Evolutionary conservation across 129 eudicot genomes (phyloP), one percentile per base, ranked within the genome.

Genomic region (Arctium lappa): DNA sequence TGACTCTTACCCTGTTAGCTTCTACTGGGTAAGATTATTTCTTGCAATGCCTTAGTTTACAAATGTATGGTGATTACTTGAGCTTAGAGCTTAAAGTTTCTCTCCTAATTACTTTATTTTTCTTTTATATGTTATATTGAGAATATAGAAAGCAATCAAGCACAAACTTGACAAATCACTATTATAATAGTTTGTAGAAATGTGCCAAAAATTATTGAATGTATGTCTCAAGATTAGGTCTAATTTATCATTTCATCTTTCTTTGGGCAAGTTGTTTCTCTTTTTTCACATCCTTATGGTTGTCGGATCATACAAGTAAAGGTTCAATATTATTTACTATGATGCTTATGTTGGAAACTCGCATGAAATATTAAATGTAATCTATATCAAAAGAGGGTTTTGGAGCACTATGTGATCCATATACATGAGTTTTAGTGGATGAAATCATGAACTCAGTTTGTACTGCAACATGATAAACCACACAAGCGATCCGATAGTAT

Each of bases 341-440:
- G 72, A 29, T 46, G 30, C 74, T 66, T 65, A 85, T 40, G 76
- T 33, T 34, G 32, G n/a, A n/a, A 29, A 6, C 44, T 2, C 8
- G 33, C 8, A 31, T 53, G 33, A 33, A 33, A 76, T 29, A 8
- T 22, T 30, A 39, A 82, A 37, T 5, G 11, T 50, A 73, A 73
- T 13, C 40, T 5, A 79, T 77, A 65, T 70, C 39, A 46, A 60
- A 81, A 95, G 98, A 91, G 99, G 86, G 92, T 95, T 73, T 91
- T 95, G 75, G 98, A 95, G 90, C 95, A 91, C 78, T 91, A 93
- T 76, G 86, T 85, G 97, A 93, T 84, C 94, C 92, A 44, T 81
- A 85, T 72, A 95, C 92, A 46, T 66, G 90, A 85, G 83, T 76
- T 33, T 90, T 91, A 32, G 90, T 95, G 99, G 95, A 89, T 76